phyloP scores from a whole-genome alignment of 495 filamentous ascomycete species.

The Neurospora sp. region DNA sequence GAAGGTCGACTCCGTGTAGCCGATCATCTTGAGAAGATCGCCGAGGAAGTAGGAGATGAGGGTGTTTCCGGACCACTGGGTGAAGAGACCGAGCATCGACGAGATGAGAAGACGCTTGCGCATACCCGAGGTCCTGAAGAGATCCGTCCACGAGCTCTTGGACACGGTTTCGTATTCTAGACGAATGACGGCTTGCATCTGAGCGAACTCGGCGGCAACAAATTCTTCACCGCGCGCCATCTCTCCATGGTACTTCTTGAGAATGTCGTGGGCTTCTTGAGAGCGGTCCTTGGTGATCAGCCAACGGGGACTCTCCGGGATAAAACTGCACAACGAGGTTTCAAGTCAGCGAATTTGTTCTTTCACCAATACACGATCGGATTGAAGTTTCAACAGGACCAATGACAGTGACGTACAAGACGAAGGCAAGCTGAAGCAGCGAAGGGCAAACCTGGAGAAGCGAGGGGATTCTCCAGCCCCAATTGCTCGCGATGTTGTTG shows the following conservation, averaged over 20 bases:
- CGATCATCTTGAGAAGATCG: conserved; percentile 39
- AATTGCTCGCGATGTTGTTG: conserved; percentile 42
- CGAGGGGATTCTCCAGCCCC: conserved; percentile 59
- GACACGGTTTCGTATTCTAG: conserved; percentile 41
- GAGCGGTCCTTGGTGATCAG: conserved; percentile 48
- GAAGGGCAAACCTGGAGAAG: conserved; percentile 46
- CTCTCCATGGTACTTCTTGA: conserved; percentile 54
- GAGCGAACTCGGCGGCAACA: conserved; percentile 48
- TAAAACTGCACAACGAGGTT: conserved; percentile 24
- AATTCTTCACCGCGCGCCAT: conserved; percentile 44
- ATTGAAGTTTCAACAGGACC: not conserved
- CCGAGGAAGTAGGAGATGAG: conserved; percentile 52
- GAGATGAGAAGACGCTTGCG: conserved; percentile 47
- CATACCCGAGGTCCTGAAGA: conserved; percentile 46
- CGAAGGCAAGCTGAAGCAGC: conserved; percentile 45
- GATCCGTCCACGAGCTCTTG: conserved; percentile 44
- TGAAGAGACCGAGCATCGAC: conserved; percentile 49
- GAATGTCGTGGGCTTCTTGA: conserved; percentile 47
- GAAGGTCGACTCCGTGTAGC: conserved; percentile 38
- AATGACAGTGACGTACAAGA: conserved; percentile 22
- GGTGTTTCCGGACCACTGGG: conserved; percentile 57
- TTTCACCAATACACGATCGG: not conserved
- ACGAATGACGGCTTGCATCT: conserved; percentile 50
- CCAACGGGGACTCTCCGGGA: conserved; percentile 52
- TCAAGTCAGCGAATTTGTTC: not conserved